phyloP scores from a whole-genome alignment of 371 early-diverging fungal species.

The Quaeritorhiza haematococci region DNA sequence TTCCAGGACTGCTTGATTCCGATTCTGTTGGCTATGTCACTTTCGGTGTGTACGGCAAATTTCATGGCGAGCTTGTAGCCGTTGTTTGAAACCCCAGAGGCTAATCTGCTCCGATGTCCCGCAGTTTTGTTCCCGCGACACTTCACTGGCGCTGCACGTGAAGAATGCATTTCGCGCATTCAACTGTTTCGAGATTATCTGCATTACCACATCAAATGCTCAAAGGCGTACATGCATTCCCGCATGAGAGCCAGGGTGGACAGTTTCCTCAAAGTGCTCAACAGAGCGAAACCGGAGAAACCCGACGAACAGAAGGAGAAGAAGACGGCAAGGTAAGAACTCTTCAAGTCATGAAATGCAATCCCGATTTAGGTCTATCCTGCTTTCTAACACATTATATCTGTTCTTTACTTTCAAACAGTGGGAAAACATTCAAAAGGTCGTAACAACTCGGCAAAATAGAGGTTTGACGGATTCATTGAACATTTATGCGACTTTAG shows the following conservation, averaged over 20 bases:
- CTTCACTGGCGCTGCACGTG: conserved; percentile 69
- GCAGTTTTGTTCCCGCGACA: conserved; percentile 92
- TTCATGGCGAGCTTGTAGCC: background rate
- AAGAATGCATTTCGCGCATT: conserved; percentile 85
- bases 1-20: conserved; percentile 66
- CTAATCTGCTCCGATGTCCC: background rate
- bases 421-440: conserved; percentile 38
- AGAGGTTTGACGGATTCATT: too few species aligned
- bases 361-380: background rate
- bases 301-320: conserved; percentile 79
- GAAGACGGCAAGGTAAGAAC: conserved; percentile 72
- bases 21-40: conserved; percentile 86
- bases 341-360: background rate
- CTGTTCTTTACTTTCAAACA: conserved; percentile 2
- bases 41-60: conserved; percentile 61
- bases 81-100: background rate
- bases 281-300: conserved; percentile 92
- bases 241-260: conserved; percentile 94
- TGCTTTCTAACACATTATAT: background rate
- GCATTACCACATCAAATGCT: conserved; percentile 97
- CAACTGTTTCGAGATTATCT: conserved; percentile 96
- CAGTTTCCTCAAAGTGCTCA: conserved; percentile 94
- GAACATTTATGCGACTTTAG: too few species aligned
- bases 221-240: conserved; percentile 98
- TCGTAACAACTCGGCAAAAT: too few species aligned